Percentiles rank a stretch among this genome's conserved stretches.
Conservation (phyloP, 805 yeast genomes). For the Candida cerambycidarum region DNA sequence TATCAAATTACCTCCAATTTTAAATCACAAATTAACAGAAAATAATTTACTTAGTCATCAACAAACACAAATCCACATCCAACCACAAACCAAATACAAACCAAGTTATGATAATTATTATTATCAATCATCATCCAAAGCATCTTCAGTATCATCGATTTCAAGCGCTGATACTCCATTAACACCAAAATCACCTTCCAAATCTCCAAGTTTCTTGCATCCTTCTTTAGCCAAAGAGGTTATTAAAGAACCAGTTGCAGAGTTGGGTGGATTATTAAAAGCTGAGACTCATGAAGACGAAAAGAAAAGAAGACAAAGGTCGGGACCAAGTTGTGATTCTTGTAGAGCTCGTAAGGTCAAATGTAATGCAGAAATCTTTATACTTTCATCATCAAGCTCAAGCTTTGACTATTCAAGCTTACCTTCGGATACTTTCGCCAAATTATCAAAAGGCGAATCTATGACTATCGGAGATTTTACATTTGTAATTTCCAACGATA, state of each 20-base stretch:
- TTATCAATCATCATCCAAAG: conserved; percentile 1
- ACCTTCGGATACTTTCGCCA: conserved; percentile 5
- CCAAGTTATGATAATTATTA: conserved; percentile 1
- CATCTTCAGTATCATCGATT: conserved; percentile 7
- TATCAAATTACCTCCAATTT: conserved; percentile 16
- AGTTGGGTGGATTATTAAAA: neutral
- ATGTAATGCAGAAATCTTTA: conserved; percentile 64
- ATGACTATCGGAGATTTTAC: conserved; percentile 12
- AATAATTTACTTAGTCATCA: conserved; percentile 12
- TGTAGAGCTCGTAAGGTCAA: conserved; percentile 70
- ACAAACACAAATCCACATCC: neutral
- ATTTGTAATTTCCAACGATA: conserved; percentile 23
- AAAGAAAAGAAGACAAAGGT: conserved; percentile 54
- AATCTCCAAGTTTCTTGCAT: neutral
- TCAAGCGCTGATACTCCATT: conserved; percentile 2
- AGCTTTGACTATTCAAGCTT: conserved; percentile 8
- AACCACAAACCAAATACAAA: neutral
- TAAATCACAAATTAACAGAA: conserved; percentile 14
- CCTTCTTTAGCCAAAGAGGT: neutral
- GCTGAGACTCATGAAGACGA: neutral
- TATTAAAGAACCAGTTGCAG: neutral
- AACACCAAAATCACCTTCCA: conserved; percentile 7
- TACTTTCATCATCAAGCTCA: conserved; percentile 22
- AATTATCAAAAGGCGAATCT: conserved; percentile 7
- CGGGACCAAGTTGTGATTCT: conserved; percentile 74